Evolutionary conservation across 176 grass and related monocot species (phyloP).

Genomic region (Ampelocalamus luodianensis): DNA sequence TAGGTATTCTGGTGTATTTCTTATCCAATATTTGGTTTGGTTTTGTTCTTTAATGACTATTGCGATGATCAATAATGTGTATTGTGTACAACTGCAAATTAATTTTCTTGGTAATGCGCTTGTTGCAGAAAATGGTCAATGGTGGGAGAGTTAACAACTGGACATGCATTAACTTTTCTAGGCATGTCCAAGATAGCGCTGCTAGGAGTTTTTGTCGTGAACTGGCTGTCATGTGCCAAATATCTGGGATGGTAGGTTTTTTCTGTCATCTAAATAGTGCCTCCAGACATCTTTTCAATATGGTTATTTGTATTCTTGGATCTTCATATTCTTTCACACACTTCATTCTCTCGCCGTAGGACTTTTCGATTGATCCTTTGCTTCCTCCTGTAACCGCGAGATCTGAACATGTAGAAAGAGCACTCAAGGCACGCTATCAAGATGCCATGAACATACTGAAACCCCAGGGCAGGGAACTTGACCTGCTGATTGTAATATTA

Average conservation of each 20-base stretch:
- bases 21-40: background rate
- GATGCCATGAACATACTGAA: constrained; percentile 64
- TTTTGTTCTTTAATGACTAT: constrained; percentile 4
- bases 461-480: constrained; percentile 54
- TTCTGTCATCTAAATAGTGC: constrained; percentile 15
- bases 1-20: background rate
- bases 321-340: background rate
- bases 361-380: constrained; percentile 58
- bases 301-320: constrained; percentile 1
- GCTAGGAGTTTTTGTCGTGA: constrained; percentile 49
- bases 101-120: constrained; percentile 14
- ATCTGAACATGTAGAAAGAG: constrained; percentile 64
- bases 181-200: constrained; percentile 34
- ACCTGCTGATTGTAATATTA: constrained; percentile 72
- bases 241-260: constrained; percentile 63
- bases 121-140: constrained; percentile 68
- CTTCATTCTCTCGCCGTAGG: constrained; percentile 40
- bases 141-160: constrained; percentile 60
- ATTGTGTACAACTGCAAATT: background rate
- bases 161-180: constrained; percentile 69
- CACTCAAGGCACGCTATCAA: constrained; percentile 54
- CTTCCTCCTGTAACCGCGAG: constrained; percentile 54
- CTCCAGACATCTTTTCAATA: constrained; percentile 2
- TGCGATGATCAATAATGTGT: background rate
- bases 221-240: constrained; percentile 57